Percentiles rank a stretch among this genome's conserved stretches.
These are phyloP conservation scores for Hymenoscyphus fructigenus DNA, from an alignment of 2,329 filamentous ascomycete genomes.

Conservation along the genomic window DNA sequence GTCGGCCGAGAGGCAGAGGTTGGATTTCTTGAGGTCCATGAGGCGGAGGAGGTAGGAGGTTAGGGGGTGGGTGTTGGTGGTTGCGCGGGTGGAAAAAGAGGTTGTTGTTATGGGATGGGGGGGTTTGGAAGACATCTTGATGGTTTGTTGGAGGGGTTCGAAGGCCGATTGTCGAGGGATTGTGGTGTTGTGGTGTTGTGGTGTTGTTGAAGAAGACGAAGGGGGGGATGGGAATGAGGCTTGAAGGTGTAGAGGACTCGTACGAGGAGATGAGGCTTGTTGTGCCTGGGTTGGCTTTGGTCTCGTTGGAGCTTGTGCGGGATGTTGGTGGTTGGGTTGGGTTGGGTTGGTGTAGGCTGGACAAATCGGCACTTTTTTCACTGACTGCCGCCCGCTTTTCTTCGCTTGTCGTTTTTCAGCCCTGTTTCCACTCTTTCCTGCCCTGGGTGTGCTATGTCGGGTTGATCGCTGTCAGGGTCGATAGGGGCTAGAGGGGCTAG, in stretches of 20 bases:
- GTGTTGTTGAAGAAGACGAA: background rate
- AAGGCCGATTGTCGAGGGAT: background rate
- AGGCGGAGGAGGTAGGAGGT: constrained; percentile 60
- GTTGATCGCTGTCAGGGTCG: background rate
- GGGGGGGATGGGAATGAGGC: background rate
- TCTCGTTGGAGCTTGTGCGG: background rate
- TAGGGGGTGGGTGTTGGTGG: constrained; percentile 52
- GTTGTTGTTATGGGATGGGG: constrained; percentile 25
- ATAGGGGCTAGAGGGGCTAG: background rate
- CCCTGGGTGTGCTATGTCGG: background rate
- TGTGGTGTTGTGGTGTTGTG: background rate
- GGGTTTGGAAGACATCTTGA: constrained; percentile 23
- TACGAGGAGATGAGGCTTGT: background rate
- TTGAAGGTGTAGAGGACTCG: background rate
- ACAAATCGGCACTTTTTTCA: background rate
- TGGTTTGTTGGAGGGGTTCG: background rate
- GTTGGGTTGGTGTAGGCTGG: background rate
- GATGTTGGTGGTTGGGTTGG: background rate
- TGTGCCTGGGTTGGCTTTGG: background rate
- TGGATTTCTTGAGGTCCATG: constrained; percentile 66
- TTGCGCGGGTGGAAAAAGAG: constrained; percentile 30
- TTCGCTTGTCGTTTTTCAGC: background rate
- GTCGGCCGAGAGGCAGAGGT: constrained; percentile 65
- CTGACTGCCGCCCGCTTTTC: background rate
- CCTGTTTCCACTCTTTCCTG: background rate